Conservation (phyloP, 768 basidiomycete genomes). For the Panaeolus papilionaceus region DNA sequence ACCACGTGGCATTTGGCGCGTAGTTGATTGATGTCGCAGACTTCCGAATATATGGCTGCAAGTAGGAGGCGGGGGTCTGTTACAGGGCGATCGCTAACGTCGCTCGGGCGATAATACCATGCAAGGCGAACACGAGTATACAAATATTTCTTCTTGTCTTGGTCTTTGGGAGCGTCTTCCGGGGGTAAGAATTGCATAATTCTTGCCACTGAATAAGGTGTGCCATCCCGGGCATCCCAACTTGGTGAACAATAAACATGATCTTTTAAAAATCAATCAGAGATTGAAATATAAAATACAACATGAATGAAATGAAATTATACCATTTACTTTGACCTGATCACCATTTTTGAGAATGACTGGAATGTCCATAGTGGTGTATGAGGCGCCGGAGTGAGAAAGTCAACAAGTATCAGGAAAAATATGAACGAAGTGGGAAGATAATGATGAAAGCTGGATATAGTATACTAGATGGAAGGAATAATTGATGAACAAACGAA, state of each 20-base stretch:
- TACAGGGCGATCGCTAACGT: conserved; percentile 91
- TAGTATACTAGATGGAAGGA: conserved; percentile 28
- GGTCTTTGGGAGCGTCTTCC: conserved; percentile 70
- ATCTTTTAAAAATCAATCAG: conserved; percentile 65
- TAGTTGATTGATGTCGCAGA: conserved; percentile 93
- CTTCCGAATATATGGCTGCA: conserved; percentile 95
- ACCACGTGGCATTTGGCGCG: conserved; percentile 93
- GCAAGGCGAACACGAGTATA: conserved; percentile 89
- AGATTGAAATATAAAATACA: conserved; percentile 21
- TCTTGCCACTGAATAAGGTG: conserved; percentile 93
- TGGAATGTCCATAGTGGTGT: conserved; percentile 48
- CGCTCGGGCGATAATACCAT: conserved; percentile 96
- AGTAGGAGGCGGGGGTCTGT: conserved; percentile 91
- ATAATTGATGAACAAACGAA: conserved; percentile 28
- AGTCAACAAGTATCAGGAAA: conserved; percentile 36
- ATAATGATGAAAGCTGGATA: conserved; percentile 27
- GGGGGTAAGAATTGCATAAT: conserved; percentile 97
- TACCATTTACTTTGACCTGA: conserved; percentile 88
- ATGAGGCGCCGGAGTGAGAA: conserved; percentile 38
- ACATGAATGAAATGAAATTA: conserved; percentile 32
- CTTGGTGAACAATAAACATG: conserved; percentile 97
- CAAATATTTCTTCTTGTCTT: conserved; percentile 68
- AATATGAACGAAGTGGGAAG: conserved; percentile 34
- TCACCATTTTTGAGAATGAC: conserved; percentile 83
- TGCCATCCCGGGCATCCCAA: conserved; percentile 91